Base-by-base conservation (phyloP, 169 alveolate species). In the Toxoplasma gondii region DNA sequence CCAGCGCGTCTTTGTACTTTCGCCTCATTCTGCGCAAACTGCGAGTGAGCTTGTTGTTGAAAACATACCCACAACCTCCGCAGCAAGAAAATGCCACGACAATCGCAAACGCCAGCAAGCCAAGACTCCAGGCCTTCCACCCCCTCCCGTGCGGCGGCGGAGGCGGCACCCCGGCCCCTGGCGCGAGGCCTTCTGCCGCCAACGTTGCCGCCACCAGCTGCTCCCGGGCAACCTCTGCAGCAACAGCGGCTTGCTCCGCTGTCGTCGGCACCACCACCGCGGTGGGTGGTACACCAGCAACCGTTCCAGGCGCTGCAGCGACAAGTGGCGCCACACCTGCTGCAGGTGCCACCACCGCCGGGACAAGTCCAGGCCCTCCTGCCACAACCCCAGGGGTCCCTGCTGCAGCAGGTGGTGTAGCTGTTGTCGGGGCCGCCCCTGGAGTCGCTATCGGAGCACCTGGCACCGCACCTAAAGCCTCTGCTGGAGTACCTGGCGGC, bases 1-100 rank as follows among this genome's bases (percentile, higher is more conserved):
- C 39, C 39, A 78, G 39, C 22, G 86, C 86, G 27, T 78, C 86
- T n/a, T 38, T n/a, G 86, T 78, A 78, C 45, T 78, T 78, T n/a
- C 86, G 86, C 86, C n/a, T 78, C 86, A 78, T 78, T 38, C 86
- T n/a, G 49, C 44, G 39, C 86, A 78, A 16, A n/a, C 86, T 78
- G 39, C 86, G 86, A 31, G n/a, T 27, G 10, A 78, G 39, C n/a
- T 78, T 78, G 86, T 78, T 38, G 43, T 78, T n/a, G 45, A 19
- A 78, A 17, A 78, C 22, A 45, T 78, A 78, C 49, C 86, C 45
- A n/a, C 86, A 78, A 10, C 86, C 86, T 1, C 49, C 86, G 45
- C 86, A 78, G 22, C 86, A 78, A 12, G 49, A n/a, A 36, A 78
- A n/a, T 0, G 29, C 39, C 2, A 78, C 39, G n/a, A 64, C 22